phyloP scores from a whole-genome alignment of 78 protist species.

The slime mould (Dictyostelium discoideum) region DNA sequence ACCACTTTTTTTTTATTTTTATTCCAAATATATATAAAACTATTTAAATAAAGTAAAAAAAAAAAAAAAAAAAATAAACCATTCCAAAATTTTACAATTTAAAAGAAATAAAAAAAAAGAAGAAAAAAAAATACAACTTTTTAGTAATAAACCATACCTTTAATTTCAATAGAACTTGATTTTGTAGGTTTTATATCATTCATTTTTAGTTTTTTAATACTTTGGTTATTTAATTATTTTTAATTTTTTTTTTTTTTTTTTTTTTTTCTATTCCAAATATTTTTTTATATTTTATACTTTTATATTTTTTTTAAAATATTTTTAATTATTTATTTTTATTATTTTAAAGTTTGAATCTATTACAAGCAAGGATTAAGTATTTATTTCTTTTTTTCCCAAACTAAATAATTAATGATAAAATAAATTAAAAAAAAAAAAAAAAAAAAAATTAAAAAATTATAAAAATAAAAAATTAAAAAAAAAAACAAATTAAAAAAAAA shows the following conservation, averaged over 20 bases:
- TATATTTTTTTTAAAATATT: not conserved
- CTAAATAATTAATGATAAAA: not conserved
- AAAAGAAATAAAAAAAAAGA: not conserved
- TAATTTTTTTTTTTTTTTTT: not conserved
- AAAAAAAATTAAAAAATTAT: too few species aligned
- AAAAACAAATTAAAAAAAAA: too few species aligned
- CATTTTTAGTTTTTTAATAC: not conserved
- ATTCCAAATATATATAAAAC: too few species aligned
- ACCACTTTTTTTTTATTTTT: not conserved
- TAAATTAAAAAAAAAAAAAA: too few species aligned
- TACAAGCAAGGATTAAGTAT: not conserved
- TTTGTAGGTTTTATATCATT: not conserved
- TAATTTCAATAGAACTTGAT: not conserved
- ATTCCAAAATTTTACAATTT: too few species aligned
- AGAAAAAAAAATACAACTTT: not conserved
- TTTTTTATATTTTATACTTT: not conserved
- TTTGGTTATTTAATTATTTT: not conserved
- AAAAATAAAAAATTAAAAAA: too few species aligned
- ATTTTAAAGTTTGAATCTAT: not conserved
- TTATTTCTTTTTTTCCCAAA: not conserved
- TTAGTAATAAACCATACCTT: not conserved
- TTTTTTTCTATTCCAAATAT: not conserved
- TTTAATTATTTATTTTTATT: too few species aligned
- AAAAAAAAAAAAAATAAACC: not conserved
- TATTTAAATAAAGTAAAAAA: not conserved